These are phyloP conservation scores for Areca catechu DNA, from an alignment of 176 grass and related monocot species.

Conservation along the genomic window DNA sequence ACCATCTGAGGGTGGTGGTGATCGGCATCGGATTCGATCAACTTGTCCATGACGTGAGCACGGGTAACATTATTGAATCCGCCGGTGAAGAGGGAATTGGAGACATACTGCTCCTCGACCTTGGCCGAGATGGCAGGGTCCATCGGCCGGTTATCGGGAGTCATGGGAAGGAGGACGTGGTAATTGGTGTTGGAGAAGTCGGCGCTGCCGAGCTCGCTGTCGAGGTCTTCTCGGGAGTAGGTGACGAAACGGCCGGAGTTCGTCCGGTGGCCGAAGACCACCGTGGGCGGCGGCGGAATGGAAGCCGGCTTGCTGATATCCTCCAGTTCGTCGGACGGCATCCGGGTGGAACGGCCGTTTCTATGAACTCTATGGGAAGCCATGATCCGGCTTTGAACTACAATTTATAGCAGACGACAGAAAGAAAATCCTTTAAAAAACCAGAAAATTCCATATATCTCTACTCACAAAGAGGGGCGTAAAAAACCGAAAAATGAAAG, in stretches of 20 bases:
- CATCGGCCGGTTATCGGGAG: constrained; percentile 88
- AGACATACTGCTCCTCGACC: constrained; percentile 59
- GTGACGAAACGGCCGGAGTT: constrained; percentile 93
- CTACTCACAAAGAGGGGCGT: too few relatives aligned
- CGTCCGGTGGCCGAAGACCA: constrained; percentile 68
- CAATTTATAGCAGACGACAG: too few relatives aligned
- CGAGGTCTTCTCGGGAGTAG: constrained; percentile 92
- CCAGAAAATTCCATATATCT: too few relatives aligned
- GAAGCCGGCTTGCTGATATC: constrained; percentile 41
- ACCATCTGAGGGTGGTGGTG: constrained; percentile 16
- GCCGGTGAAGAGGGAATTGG: constrained; percentile 85
- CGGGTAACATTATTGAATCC: constrained; percentile 90
- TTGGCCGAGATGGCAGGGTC: constrained; percentile 15
- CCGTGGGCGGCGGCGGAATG: constrained; percentile 35
- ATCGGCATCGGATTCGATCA: constrained; percentile 2
- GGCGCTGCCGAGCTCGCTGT: constrained; percentile 93
- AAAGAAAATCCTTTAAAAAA: too few relatives aligned
- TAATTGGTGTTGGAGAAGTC: constrained; percentile 79
- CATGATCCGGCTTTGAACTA: constrained; percentile 23
- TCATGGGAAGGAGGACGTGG: constrained; percentile 90
- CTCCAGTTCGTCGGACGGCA: constrained; percentile 5
- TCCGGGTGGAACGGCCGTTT: constrained; percentile 41
- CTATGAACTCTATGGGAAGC: constrained; percentile 70
- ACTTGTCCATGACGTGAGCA: constrained; percentile 61
- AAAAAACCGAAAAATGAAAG: too few relatives aligned